Evolutionary conservation across 106 monocot species (phyloP).

Genomic region (Apostasia ramifera): DNA sequence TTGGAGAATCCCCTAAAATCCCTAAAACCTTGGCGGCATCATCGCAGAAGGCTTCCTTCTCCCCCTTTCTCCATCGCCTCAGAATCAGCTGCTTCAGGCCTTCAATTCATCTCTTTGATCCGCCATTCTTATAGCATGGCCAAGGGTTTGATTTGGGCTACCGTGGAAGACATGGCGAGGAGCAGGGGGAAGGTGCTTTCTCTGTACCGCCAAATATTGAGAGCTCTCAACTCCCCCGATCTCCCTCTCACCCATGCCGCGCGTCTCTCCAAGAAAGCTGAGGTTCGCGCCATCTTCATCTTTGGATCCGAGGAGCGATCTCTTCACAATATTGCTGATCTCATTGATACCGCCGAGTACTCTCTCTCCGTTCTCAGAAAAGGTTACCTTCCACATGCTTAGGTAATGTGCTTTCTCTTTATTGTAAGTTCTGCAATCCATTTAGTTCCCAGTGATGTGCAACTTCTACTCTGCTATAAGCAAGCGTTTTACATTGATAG

Average conservation of each 20-base stretch:
- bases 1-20: too few species aligned
- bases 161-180: conserved; percentile 64
- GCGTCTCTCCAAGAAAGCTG: conserved; percentile 65
- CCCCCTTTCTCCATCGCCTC: too few species aligned
- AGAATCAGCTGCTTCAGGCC: too few species aligned
- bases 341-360: conserved; percentile 62
- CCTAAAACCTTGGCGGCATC: too few species aligned
- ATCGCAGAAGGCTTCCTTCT: too few species aligned
- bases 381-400: conserved; percentile 42
- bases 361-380: conserved; percentile 60
- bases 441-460: too few species aligned
- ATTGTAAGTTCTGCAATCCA: too few species aligned
- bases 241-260: conserved; percentile 60
- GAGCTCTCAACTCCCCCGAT: conserved; percentile 58
- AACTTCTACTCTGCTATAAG: too few species aligned
- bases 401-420: too few species aligned
- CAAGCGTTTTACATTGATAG: too few species aligned
- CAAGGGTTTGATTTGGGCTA: conserved; percentile 60
- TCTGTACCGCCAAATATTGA: conserved; percentile 68
- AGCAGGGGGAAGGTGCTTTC: conserved; percentile 50
- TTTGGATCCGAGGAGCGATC: conserved; percentile 72
- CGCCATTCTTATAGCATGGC: conserved; percentile 7
- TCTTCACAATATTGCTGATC: conserved; percentile 86
- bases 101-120: too few species aligned
- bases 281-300: conserved; percentile 66